Conservation (phyloP, 371 early-diverging fungal genomes). For the Fennellomyces sp. region DNA sequence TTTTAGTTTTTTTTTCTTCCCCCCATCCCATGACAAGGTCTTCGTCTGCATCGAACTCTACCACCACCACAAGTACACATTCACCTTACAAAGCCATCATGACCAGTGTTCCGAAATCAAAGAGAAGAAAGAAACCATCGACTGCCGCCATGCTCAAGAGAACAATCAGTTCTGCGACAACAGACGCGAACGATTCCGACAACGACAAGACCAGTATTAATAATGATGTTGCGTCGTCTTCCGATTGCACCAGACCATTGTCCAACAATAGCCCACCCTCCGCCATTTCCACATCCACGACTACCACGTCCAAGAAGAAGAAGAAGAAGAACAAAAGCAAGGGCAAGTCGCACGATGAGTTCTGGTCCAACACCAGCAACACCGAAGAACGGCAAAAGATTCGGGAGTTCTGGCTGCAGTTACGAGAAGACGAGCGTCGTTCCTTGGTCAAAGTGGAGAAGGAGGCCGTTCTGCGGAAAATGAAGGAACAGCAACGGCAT, state of each 20-base stretch:
- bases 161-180: background rate
- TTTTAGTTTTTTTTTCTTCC: too few species aligned
- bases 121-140: constrained; percentile 6
- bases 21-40: background rate
- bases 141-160: background rate
- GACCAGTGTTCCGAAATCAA: constrained; percentile 9
- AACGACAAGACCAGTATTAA: background rate
- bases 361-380: constrained; percentile 14
- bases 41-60: background rate
- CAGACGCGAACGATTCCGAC: background rate
- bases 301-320: background rate
- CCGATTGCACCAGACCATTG: too few species aligned
- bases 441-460: constrained; percentile 88
- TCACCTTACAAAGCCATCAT: constrained; percentile 4
- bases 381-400: constrained; percentile 84
- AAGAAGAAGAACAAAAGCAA: constrained; percentile 6
- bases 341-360: constrained; percentile 6
- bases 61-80: background rate
- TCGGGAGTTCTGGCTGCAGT: constrained; percentile 89
- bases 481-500: constrained; percentile 93
- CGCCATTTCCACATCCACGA: background rate
- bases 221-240: background rate
- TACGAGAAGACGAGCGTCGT: constrained; percentile 84
- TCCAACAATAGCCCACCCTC: too few species aligned
- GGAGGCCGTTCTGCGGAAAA: constrained; percentile 88